Evolutionary conservation across 192 early-diverging fungal species (phyloP).

Genomic region (Umbelopsis vinacea): DNA sequence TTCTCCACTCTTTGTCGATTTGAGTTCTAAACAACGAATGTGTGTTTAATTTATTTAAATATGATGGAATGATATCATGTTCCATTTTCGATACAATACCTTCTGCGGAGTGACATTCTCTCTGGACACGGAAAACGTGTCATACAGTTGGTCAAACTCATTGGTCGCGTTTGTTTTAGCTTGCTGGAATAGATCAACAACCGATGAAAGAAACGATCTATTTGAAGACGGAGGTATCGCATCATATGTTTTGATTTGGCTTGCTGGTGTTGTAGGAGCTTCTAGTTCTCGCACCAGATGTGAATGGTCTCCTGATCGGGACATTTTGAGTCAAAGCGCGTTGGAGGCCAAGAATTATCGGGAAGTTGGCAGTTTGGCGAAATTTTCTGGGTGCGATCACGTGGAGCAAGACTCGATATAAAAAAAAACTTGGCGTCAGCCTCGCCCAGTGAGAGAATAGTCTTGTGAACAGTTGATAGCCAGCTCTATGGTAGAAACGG

Average conservation of each 20-base stretch:
- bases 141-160: slow-evolving; percentile 17
- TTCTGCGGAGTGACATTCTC: not conserved
- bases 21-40: not conserved
- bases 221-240: not conserved
- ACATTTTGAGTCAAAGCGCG: slow-evolving; percentile 23
- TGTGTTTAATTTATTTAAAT: too few relatives aligned
- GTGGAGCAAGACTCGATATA: not conserved
- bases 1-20: not conserved
- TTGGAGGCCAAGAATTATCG: not conserved
- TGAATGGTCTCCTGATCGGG: slow-evolving; percentile 5
- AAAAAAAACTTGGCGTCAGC: too few relatives aligned
- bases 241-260: not conserved
- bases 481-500: too few relatives aligned
- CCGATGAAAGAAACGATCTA: slow-evolving; percentile 6
- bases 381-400: not conserved
- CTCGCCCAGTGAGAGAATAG: too few relatives aligned
- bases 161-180: slow-evolving; percentile 14
- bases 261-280: not conserved
- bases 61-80: too few relatives aligned
- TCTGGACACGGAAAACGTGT: slow-evolving; percentile 4
- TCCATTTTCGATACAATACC: not conserved
- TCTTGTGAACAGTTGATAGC: too few relatives aligned
- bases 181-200: slow-evolving; percentile 7
- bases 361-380: not conserved
- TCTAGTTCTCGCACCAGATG: not conserved